These are phyloP conservation scores for Plasmodium falciparum DNA, from an alignment of 169 alveolate genomes.

Conservation along the genomic window DNA sequence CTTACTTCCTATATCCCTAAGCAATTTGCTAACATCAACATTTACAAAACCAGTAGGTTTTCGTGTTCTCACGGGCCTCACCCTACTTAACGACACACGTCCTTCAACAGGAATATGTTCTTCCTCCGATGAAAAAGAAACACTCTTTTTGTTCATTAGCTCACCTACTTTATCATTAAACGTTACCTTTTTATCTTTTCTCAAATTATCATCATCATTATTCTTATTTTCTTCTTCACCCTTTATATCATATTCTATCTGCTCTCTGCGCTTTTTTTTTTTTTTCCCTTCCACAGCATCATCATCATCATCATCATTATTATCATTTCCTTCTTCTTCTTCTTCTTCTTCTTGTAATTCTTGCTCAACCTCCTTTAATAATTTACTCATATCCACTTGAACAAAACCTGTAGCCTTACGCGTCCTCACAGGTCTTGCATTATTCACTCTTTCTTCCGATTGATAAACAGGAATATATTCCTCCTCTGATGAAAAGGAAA, in stretches of 20 bases:
- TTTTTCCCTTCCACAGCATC: not conserved
- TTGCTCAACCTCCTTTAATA: slow-evolving; percentile 24
- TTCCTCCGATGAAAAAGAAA: not conserved
- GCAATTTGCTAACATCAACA: slow-evolving; percentile 31
- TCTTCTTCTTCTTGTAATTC: slow-evolving; percentile 1
- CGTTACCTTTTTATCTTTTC: not conserved
- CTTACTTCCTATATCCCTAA: slow-evolving; percentile 18
- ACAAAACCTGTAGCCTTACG: slow-evolving; percentile 72
- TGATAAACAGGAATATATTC: not conserved
- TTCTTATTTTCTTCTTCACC: not conserved
- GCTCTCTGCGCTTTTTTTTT: not conserved
- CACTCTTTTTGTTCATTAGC: not conserved
- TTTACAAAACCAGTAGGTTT: slow-evolving; percentile 67
- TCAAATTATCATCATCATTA: not conserved
- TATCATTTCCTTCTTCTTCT: not conserved
- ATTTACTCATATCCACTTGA: slow-evolving; percentile 32
- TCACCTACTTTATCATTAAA: not conserved
- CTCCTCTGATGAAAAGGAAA: slow-evolving; percentile 20
- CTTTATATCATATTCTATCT: not conserved
- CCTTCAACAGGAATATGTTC: slow-evolving; percentile 8
- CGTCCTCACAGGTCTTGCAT: slow-evolving; percentile 36
- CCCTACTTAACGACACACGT: slow-evolving; percentile 7
- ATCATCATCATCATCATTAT: not conserved
- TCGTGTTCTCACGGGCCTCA: slow-evolving; percentile 48
- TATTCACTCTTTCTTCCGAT: not conserved